Base-by-base conservation (phyloP, 139 green algal species). In the Haematococcus lacustris region DNA sequence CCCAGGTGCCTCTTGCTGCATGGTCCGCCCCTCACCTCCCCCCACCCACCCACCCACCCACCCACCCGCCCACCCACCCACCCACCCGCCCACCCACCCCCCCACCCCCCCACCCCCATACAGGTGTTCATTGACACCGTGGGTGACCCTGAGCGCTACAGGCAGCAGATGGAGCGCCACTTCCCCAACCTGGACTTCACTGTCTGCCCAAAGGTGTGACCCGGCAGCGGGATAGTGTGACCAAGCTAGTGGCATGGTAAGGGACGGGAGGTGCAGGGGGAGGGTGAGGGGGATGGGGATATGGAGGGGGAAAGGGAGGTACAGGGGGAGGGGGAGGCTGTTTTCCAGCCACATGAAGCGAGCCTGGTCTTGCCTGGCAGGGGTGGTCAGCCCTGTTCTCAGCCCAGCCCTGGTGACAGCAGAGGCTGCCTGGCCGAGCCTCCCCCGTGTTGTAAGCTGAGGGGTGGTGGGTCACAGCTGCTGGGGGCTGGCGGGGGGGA, bases 121-220 rank as follows among this genome's bases (percentile, higher is more conserved):
- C 71, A 63, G 64, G 81, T 94, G 1, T 98, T 89, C 74, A 86
- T 98, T 4, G 94, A 98, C 78, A 98, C 94, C 1, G 88, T 98
- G 7, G 94, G 94, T 5, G 92, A 98, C 68, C 76, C 93, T 4
- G 86, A 86, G 1, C 79, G 82, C 30, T 84, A 89, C 71, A 26
- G 38, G 6, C 51, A 72, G 1, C 67, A 72, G 5, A 78, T 94
- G 35, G 74, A 68, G 0, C 57, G 75, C 7, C 60, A 64, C 2
- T 96, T 94, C 70, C 87, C 90, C 0, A 80, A 75, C 41, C 80
- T 97, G 23, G 35, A 80, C 2, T 97, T 84, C 88, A 93, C 80
- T 0, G 90, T 96, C 33, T 87, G 82, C 40, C 84, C 93, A 40
- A 98, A 98, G 76, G 92, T 64, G n/a, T n/a, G n/a, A n/a, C n/a